Evolutionary conservation across 352 stramenopile genomes (phyloP), one percentile per base, ranked within the genome.

Genomic region (Globisporangium rhizosaccharum): DNA sequence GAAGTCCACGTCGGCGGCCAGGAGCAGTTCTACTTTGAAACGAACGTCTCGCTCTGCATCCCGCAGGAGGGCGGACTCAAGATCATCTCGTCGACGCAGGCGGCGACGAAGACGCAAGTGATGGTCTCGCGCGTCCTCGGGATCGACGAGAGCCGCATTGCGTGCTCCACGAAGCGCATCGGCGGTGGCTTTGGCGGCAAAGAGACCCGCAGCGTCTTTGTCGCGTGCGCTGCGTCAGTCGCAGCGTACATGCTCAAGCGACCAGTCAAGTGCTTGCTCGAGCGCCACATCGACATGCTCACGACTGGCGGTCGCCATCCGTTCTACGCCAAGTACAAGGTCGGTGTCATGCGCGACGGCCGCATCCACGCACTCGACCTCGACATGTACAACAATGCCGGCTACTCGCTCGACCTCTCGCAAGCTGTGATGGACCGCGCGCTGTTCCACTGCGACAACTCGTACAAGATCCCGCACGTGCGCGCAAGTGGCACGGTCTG

Each of bases 151-250:
- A 88, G 91, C 53, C 92, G 96, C 37, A 92, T 99, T 18, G 85
- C 97, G 39, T 94, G 88, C 25, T 78, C 79, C 20, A 90, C 92
- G 18, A 99, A 98, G 72, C 82, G 96, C 30, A 97, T 98, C 68
- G 96, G 96, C 48, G 96, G 96, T 59, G 96, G 91, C 12, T 99
- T 99, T 73, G 96, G 96, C 37, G 96, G 96, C 37, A 99, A 99
- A 68, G 93, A 98, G 70, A 98, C 94, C 10, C 79, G 92, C 10
- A 97, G 73, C 41, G 87, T 77, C 45, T 98, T 98, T 67, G 74
- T 95, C 1, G 92, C 92, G 26, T 96, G 85, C 47, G 93, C 94
- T 3, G 87, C 89, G 39, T 92, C 95, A 11, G 77, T 99, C 28
- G 93, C 89, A 2, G 92, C 92, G 1, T 90, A 97, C 61, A 52